Evolutionary conservation across 495 filamentous ascomycete species (phyloP), one percentile per base, ranked within the genome.

Genomic region (Thermochaetoides thermophila): DNA sequence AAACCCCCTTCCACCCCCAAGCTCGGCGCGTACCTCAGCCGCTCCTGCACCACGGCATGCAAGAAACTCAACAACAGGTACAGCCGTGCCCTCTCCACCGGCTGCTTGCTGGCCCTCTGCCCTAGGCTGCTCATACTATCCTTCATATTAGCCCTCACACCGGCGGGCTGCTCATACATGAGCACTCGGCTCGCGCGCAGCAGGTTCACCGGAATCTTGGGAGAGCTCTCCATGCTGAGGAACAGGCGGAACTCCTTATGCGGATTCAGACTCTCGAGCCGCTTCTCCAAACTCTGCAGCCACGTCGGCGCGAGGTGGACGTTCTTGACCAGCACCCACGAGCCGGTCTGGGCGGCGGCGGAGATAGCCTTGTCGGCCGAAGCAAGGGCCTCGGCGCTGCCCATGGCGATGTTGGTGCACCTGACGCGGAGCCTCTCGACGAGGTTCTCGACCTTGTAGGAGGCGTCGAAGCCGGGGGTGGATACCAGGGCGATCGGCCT

Each of bases 301-400:
- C 91, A 99, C 19, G 78, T 78, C 2, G 86, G 85, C 18, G 87
- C 85, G 37, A 99, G 71, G 55, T 99, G 89, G 20, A 99, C 89
- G 64, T 99, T 99, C 73, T 99, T 99, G 64, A 99, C 73, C 4
- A 96, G 67, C 13, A 99, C 91, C 89, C 89, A 99, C 20, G 76
- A 85, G 37, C 89, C 89, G 3, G 78, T 79, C 32, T 86, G 81
- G 5, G 91, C 87, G 11, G 89, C 89, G 50, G 84, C 86, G 64
- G 71, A 78, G 49, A 99, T 83, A 15, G 89, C 89, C 55, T 93
- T 91, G 61, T 96, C 91, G 19, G 89, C 89, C 35, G 74, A 87
- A 39, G 84, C 74, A 10, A 86, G 63, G 49, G 84, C 81, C 61
- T 99, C 89, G 43, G 84, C 89, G 12, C 89, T 96, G 44, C 89